phyloP scores from a whole-genome alignment of 1,139 yeast species.

The Pichia sp. region DNA sequence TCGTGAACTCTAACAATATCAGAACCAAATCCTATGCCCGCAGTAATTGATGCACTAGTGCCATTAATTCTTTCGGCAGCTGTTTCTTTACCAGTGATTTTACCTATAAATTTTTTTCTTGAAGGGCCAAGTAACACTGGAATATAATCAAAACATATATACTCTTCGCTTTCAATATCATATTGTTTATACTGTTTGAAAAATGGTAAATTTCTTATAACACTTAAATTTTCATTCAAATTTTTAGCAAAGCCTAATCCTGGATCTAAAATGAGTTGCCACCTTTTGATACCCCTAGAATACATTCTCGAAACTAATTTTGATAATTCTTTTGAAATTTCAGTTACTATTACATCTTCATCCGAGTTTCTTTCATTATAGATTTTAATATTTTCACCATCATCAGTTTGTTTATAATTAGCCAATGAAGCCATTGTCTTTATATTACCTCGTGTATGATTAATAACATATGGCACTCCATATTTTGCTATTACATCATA shows the following conservation, averaged over 20 bases:
- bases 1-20: conserved; percentile 91
- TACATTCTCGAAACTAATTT: conserved; percentile 52
- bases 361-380: conserved; percentile 15
- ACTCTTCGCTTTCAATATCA: conserved; percentile 23
- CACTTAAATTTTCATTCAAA: conserved; percentile 55
- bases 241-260: conserved; percentile 93
- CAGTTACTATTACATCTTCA: conserved; percentile 32
- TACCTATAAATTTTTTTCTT: conserved; percentile 80
- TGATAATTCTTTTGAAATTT: conserved; percentile 60
- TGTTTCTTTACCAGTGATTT: conserved; percentile 43
- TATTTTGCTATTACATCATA: conserved; percentile 60
- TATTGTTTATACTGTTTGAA: conserved; percentile 43
- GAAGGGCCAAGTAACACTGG: conserved; percentile 84
- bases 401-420: conserved; percentile 38
- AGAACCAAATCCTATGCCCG: conserved; percentile 66
- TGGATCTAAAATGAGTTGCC: conserved; percentile 92
- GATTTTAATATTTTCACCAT: conserved; percentile 34
- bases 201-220: conserved; percentile 53
- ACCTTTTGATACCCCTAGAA: conserved; percentile 61
- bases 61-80: conserved; percentile 65
- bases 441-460: conserved; percentile 83
- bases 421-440: conserved; percentile 62
- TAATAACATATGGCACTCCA: conserved; percentile 73
- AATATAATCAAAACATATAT: conserved; percentile 42
- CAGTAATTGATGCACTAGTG: conserved; percentile 70